Base-by-base conservation (phyloP, 192 early-diverging fungal genomes). In the Podila verticillata region DNA sequence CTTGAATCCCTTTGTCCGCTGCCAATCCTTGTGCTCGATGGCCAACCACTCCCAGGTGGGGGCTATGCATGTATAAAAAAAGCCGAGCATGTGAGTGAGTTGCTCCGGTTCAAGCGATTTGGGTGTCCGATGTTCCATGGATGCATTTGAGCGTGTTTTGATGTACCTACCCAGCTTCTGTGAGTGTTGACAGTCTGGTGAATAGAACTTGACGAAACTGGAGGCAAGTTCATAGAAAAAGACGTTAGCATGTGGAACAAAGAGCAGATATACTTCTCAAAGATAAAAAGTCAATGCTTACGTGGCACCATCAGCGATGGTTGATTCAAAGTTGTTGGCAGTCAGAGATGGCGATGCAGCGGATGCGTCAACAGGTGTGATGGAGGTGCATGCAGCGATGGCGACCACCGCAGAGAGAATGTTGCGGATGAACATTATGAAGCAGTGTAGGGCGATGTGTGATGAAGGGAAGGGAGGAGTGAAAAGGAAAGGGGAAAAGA, bases 161-260 rank as follows among this genome's bases (percentile, higher is more conserved):
- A 54, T 24, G 20, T 17, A 26, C 74, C 63, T 72, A 80, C 77
- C 93, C 73, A 98, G 89, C 4, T 87, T 84, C 84, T 96, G 86
- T 84, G 96, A 96, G 83, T 97, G 96, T 22, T 82, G 67, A 72
- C 95, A 96, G 88, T 93, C 95, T 15, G 96, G 95, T 26, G 96
- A 93, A 79, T 93, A 95, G 81, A 96, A 96, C 86, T 95, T 89
- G 65, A 97, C 70, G 61, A 97, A 95, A 12, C 77, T 80, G 34
- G 1, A 13, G n/a, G 48, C 28, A 26, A 6, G n/a, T 7, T 10
- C 5, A 31, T 10, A 65, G 24, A 20, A 54, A 7, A 34, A 24
- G 30, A 39, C 26, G 36, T 19, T 48, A 36, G 17, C 31, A 51
- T 47, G 49, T 30, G 17, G 48, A 3, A 9, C 26, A 30, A 24